These are phyloP conservation scores for Sorghum bicolor DNA, from an alignment of 176 grass and related monocot species.

Conservation along the genomic window Sorghum_bicolor_NCBIv3 NC_012878.2:3972501-3973000, in stretches of 20 bases:
- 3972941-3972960: not conserved
- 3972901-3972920: not conserved
- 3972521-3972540: not conserved
- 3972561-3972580: not conserved
- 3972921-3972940: not conserved
- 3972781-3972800: too few relatives aligned
- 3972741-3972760: too few relatives aligned
- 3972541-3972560: not conserved
- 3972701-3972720: too few relatives aligned
- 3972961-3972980: not conserved
- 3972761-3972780: too few relatives aligned
- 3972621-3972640: not conserved
- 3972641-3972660: not conserved
- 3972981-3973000: too few relatives aligned
- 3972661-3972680: not conserved
- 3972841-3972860: not conserved
- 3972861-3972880: too few relatives aligned
- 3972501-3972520: not conserved
- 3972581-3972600: constrained; percentile 23
- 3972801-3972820: too few relatives aligned
- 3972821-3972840: not conserved
- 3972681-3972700: too few relatives aligned
- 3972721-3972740: too few relatives aligned
- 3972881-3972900: too few relatives aligned
- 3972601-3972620: not conserved